These are phyloP conservation scores for Dothidotthia symphoricarpi DNA, from an alignment of 2,329 filamentous ascomycete species.

Conservation along the genomic window DNA sequence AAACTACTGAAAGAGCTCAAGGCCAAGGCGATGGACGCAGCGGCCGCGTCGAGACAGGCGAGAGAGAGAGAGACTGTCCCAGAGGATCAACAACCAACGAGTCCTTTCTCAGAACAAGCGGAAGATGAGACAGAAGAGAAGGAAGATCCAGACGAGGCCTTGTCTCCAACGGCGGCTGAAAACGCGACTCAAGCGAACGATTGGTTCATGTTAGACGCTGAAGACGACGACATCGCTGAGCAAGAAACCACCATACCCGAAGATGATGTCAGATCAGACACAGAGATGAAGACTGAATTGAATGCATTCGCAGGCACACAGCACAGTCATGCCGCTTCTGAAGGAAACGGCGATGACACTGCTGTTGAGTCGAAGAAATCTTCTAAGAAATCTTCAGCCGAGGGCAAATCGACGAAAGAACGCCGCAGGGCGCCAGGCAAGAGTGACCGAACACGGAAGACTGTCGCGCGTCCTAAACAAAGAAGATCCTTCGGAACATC, in stretches of 20 bases:
- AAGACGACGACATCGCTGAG: too few species aligned
- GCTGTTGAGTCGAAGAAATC: too few species aligned
- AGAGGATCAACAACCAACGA: not conserved
- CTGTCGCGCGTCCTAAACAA: not conserved
- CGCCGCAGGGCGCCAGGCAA: not conserved
- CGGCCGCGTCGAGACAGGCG: not conserved
- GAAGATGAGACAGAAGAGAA: not conserved
- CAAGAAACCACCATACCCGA: too few species aligned
- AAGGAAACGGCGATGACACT: too few species aligned
- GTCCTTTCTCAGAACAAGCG: slow-evolving; percentile 1
- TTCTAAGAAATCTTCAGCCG: not conserved
- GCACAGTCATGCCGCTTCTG: too few species aligned
- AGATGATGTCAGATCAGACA: too few species aligned
- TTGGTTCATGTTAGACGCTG: too few species aligned
- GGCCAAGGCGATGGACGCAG: not conserved
- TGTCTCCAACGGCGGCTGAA: too few species aligned
- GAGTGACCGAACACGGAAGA: not conserved
- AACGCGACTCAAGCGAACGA: too few species aligned
- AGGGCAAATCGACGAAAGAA: not conserved
- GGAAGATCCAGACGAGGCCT: not conserved
- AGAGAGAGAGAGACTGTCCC: not conserved
- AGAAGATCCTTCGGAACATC: not conserved
- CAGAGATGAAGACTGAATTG: too few species aligned
- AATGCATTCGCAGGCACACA: too few species aligned
- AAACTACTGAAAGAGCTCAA: slow-evolving; percentile 1